Evolutionary conservation across 345 rosid genomes (phyloP).

Genomic region (Gossypium stocksii): DNA sequence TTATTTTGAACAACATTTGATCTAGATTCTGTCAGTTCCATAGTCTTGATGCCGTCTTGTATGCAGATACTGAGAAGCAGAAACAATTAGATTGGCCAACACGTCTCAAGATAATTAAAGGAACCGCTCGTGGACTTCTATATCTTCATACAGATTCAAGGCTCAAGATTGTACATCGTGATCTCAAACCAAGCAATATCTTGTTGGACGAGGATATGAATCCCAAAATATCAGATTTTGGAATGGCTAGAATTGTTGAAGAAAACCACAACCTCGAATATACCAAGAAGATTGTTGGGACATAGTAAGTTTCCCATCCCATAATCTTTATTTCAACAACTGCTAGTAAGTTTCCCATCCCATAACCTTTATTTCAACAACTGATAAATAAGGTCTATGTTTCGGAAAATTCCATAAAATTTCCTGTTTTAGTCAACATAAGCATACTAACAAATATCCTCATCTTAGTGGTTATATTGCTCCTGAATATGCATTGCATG

Average conservation of each 20-base stretch:
- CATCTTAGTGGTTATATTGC: constrained; percentile 17
- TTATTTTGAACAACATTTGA: background rate
- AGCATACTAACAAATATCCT: background rate
- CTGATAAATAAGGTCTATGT: background rate
- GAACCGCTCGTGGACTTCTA: constrained; percentile 28
- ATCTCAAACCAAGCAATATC: constrained; percentile 23
- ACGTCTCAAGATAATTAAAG: constrained; percentile 22
- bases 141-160: constrained; percentile 33
- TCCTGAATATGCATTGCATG: constrained; percentile 15
- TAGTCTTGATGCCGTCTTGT: background rate
- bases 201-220: constrained; percentile 20
- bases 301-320: constrained; percentile 10
- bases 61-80: background rate
- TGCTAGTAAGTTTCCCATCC: too few species aligned
- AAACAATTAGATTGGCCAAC: constrained; percentile 6
- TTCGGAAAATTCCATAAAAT: background rate
- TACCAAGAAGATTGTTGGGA: constrained; percentile 26
- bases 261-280: background rate
- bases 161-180: constrained; percentile 26
- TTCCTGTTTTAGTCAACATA: background rate
- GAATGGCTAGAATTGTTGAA: constrained; percentile 35
- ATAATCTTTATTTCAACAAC: background rate
- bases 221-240: constrained; percentile 37
- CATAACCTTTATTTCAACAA: too few species aligned
- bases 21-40: background rate